phyloP scores from a whole-genome alignment of 768 basidiomycete genomes.

The Boletus sp. region DNA sequence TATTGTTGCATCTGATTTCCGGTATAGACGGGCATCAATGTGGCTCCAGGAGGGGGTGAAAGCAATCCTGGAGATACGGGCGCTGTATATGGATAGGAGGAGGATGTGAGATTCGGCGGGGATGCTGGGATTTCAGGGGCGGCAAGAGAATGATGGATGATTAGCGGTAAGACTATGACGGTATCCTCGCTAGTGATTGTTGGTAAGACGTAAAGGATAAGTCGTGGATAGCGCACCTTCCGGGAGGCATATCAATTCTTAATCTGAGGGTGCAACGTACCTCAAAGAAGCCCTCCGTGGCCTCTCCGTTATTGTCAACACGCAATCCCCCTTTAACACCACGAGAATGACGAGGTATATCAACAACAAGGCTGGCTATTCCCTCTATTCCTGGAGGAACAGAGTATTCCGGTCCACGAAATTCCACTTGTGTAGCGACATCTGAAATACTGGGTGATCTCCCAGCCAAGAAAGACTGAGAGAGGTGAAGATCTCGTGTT shows the following conservation, averaged over 20 bases:
- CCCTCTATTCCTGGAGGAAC: constrained; percentile 75
- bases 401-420: constrained; percentile 71
- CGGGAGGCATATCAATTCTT: constrained; percentile 63
- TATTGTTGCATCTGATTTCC: constrained; percentile 9
- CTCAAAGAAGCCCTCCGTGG: constrained; percentile 62
- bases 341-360: constrained; percentile 67
- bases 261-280: constrained; percentile 62
- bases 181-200: constrained; percentile 62
- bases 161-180: constrained; percentile 59
- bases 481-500: constrained; percentile 58
- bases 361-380: constrained; percentile 75
- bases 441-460: constrained; percentile 53
- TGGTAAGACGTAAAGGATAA: constrained; percentile 8
- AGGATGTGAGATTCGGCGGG: constrained; percentile 16
- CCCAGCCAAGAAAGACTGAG: constrained; percentile 31
- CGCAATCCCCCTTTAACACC: constrained; percentile 63
- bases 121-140: constrained; percentile 41
- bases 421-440: constrained; percentile 64
- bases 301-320: constrained; percentile 46
- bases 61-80: constrained; percentile 18
- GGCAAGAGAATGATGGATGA: constrained; percentile 62
- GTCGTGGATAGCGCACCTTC: constrained; percentile 47
- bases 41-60: constrained; percentile 26
- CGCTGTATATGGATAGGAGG: constrained; percentile 20
- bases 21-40: constrained; percentile 7